Conservation (phyloP, 2,329 filamentous ascomycete species). For the Nemania serpens region DNA sequence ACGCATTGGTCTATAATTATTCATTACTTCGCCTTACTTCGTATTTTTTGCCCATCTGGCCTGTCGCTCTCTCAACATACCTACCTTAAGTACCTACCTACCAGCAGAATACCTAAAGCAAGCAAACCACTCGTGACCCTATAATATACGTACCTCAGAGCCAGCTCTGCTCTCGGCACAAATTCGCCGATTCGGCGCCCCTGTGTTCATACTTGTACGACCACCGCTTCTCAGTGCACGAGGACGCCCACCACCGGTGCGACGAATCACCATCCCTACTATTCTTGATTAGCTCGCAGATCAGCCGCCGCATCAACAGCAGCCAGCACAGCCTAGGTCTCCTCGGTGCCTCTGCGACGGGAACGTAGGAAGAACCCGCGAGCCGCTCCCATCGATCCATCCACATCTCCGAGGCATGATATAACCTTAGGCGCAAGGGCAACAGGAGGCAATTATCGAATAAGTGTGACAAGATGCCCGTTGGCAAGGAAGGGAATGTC, state of each 20-base stretch:
- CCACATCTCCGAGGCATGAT: constrained; percentile 30
- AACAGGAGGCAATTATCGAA: constrained; percentile 18
- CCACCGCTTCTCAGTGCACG: background rate
- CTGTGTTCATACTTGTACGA: constrained; percentile 4
- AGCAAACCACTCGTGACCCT: background rate
- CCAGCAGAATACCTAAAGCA: background rate
- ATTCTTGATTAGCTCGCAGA: no score
- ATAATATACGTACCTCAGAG: background rate
- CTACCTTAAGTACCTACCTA: no score
- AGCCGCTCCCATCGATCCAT: background rate
- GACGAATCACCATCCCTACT: background rate
- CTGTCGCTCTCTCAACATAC: constrained; percentile 15
- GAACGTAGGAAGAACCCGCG: background rate
- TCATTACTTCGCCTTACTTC: background rate
- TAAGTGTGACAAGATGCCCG: constrained; percentile 46
- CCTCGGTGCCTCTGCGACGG: background rate
- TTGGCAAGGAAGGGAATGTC: constrained; percentile 55
- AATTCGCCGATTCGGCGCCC: background rate
- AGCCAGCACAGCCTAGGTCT: background rate
- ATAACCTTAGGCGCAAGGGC: constrained; percentile 21
- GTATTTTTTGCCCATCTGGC: background rate
- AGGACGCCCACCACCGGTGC: no score
- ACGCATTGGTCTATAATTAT: background rate
- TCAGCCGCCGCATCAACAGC: no score
- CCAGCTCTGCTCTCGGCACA: background rate